Conservation (phyloP, 257 asterid genomes). For the Perilla frutescens region DNA sequence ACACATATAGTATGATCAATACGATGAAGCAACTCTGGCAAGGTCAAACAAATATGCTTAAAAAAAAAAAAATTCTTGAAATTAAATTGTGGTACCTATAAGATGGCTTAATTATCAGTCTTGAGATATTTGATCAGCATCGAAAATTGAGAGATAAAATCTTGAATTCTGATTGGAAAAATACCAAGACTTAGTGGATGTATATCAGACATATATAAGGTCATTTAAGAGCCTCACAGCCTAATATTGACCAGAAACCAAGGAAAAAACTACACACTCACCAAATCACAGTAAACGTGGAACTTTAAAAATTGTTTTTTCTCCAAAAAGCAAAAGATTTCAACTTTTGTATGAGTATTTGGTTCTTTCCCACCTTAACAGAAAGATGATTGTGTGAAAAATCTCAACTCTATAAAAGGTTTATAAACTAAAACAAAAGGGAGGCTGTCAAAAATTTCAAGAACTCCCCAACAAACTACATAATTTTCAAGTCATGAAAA, state of each 20-base stretch:
- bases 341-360: constrained; percentile 27
- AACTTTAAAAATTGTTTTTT: neutral
- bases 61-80: constrained; percentile 3
- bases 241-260: constrained; percentile 49
- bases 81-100: constrained; percentile 16
- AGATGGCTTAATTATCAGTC: constrained; percentile 23
- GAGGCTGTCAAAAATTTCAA: constrained; percentile 34
- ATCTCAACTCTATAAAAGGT: constrained; percentile 26
- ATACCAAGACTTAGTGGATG: constrained; percentile 31
- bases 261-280: constrained; percentile 26
- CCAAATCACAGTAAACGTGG: constrained; percentile 36
- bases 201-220: constrained; percentile 32
- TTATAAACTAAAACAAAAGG: constrained; percentile 11
- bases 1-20: constrained; percentile 23
- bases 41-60: constrained; percentile 15
- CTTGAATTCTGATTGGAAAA: constrained; percentile 30
- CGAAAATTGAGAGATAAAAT: constrained; percentile 21
- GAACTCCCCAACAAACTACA: constrained; percentile 36
- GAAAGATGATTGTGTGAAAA: constrained; percentile 31
- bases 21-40: constrained; percentile 28
- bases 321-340: constrained; percentile 15
- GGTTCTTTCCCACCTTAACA: constrained; percentile 42
- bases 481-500: constrained; percentile 40
- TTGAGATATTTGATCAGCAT: constrained; percentile 21
- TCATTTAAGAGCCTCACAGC: constrained; percentile 39